Conservation (phyloP, 2,329 filamentous ascomycete genomes). For the Bipolaris victoriae region DNA sequence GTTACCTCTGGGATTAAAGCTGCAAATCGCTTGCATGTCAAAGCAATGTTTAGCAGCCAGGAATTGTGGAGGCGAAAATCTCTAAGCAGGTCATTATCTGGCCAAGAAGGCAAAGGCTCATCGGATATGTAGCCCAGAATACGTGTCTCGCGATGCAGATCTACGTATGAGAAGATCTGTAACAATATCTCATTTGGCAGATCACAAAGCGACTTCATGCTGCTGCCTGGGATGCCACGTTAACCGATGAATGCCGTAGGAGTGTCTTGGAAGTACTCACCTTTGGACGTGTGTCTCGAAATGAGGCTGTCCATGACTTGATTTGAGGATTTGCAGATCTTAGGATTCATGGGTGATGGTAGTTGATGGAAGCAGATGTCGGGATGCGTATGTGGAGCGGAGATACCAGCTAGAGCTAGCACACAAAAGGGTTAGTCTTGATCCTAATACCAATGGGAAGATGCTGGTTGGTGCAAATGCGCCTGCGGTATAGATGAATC, state of each 20-base stretch:
- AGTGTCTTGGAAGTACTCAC: background rate
- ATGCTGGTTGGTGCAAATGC: no score
- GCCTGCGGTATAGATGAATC: no score
- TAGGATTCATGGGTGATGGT: background rate
- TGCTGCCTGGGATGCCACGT: background rate
- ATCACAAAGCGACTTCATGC: background rate
- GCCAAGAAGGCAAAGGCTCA: constrained; percentile 10
- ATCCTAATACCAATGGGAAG: no score
- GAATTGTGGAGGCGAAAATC: constrained; percentile 11
- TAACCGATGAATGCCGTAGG: background rate
- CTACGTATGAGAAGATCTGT: constrained; percentile 18
- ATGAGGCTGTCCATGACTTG: background rate
- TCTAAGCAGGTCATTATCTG: constrained; percentile 12
- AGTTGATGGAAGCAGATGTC: background rate
- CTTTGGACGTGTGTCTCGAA: background rate
- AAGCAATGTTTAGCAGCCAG: constrained; percentile 15
- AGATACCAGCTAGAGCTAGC: background rate
- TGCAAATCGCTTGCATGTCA: constrained; percentile 19
- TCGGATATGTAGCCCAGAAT: constrained; percentile 23
- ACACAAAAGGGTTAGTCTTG: background rate
- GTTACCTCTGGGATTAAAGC: constrained; percentile 14
- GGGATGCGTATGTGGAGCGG: background rate
- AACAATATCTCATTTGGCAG: constrained; percentile 23
- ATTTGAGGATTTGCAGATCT: no score
- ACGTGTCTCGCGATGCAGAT: constrained; percentile 9